Evolutionary conservation across 2,329 filamentous ascomycete species (phyloP), one percentile per base, ranked within the genome.

Genomic region (Cercospora nicotianae): DNA sequence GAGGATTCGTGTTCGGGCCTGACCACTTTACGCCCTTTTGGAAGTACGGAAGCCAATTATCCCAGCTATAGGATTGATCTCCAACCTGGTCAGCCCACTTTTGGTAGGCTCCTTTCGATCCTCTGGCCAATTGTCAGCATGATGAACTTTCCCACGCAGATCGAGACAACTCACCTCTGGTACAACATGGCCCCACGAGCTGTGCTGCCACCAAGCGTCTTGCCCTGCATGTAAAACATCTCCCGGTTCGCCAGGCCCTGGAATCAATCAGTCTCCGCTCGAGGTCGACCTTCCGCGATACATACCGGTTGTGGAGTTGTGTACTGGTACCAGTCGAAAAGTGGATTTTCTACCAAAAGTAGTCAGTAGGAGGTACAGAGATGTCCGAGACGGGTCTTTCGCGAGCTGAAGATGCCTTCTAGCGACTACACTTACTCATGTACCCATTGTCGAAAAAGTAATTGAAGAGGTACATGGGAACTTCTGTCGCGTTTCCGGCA

Each of bases 31-130:
- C 67, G 62, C 39, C 68, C 42, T n/a, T 48, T 3, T 62, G 13
- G 69, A 72, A 71, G 63, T 68, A 70, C 55, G 73, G 69, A 69
- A 77, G 60, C 60, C 75, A 48, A 53, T 75, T 73, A 53, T 73
- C 72, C 66, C 74, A 80, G 9, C 70, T 72, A 61, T 76, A 77
- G 48, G 75, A 65, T 55, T 77, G 61, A 63, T 81, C 79, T 12
- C 72, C 77, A 7, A 80, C 78, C 28, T 75, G 66, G 28, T 80
- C 72, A 5, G 78, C 78, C 79, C 79, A 81, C 42, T 63, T 64
- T 53, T 78, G 72, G 65, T 79, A 74, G 18, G 75, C 75, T 18
- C 72, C 77, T 8, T 67, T 70, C 4, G 78, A 79, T 4, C 76
- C 75, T 28, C 78, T 68, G 18, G 45, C 45, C n/a, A 23, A 13